Conservation (phyloP, 495 filamentous ascomycete species). For the Aspergillus homomorphus region DNA sequence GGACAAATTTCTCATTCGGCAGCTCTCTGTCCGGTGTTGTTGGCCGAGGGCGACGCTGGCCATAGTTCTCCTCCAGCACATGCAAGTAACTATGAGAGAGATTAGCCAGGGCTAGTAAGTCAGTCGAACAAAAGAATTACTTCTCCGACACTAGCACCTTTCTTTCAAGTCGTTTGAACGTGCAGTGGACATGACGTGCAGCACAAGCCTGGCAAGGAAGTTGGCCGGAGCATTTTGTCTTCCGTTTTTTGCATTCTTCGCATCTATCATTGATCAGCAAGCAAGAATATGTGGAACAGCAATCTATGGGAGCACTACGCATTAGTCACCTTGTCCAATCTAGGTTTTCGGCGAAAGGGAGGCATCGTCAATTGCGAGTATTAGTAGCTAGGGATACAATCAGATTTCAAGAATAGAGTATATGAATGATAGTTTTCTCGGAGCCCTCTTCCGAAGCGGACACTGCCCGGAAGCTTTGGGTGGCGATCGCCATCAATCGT, state of each 20-base stretch:
- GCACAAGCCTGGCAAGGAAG: constrained; percentile 3
- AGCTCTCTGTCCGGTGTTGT: neutral
- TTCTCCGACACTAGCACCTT: neutral
- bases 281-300: neutral
- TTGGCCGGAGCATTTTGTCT: constrained; percentile 7
- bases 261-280: neutral
- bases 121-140: neutral
- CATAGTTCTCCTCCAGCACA: neutral
- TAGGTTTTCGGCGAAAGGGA: neutral
- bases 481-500: neutral
- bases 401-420: neutral
- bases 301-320: neutral
- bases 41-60: neutral
- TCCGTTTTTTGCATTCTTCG: constrained; percentile 5
- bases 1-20: neutral
- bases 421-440: neutral
- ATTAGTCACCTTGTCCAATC: neutral
- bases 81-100: neutral
- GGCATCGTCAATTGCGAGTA: neutral
- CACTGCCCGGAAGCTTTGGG: neutral
- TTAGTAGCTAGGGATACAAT: neutral
- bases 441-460: neutral
- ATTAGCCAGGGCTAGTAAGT: too few species aligned
- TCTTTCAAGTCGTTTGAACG: neutral
- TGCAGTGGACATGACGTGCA: neutral